Base-by-base conservation (phyloP, 805 yeast genomes). In the Yarrowia divulgata region DNA sequence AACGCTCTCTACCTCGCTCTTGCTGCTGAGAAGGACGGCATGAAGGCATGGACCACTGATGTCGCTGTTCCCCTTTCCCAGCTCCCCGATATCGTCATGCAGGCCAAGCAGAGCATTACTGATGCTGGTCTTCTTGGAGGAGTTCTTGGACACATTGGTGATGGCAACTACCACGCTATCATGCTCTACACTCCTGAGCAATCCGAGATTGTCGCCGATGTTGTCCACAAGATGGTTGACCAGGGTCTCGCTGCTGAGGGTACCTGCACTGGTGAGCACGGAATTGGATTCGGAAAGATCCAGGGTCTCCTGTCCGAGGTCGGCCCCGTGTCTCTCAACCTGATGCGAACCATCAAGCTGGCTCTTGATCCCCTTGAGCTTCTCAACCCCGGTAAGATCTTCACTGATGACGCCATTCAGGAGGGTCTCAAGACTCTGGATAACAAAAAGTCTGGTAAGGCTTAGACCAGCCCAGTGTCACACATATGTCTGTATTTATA, bases 261-360 rank as follows among this genome's bases (percentile, higher is more conserved):
- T 1, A 91, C 97, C 1, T 88, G 92, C 72, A 89, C 93, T 5
- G 97, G 97, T 43, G 97, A 91, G 75, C 97, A 91, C 75, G 97
- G 97, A 14, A 85, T 91, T 48, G 97, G 97, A 9, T 73, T 72
- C 14, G 93, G 94, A 45, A 91, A 91, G 75, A 79, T 93, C 71
- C 84, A 84, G 37, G 87, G 82, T 70, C 77, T 91, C 42, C 79
- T 82, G 37, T 79, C 80, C 69, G 97, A 91, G 76, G 78, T 91
- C 35, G 96, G 95, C 1, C 81, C 81, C 5, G 88, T 84, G 0
- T 85, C 95, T 0, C 83, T 91, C 34, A 87, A 86, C 73, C 76
- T 88, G 45, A 91, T 91, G 97, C 84, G 96, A 76, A 84, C 84
- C 58, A 76, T 91, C 60, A 91, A 91, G 75, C 73, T 89, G 69